A percentile compares a stretch with the other conserved stretches of the same genome.
Evolutionary conservation across 2,329 filamentous ascomycete species (phyloP).

Genomic region (Venturia pyrina): DNA sequence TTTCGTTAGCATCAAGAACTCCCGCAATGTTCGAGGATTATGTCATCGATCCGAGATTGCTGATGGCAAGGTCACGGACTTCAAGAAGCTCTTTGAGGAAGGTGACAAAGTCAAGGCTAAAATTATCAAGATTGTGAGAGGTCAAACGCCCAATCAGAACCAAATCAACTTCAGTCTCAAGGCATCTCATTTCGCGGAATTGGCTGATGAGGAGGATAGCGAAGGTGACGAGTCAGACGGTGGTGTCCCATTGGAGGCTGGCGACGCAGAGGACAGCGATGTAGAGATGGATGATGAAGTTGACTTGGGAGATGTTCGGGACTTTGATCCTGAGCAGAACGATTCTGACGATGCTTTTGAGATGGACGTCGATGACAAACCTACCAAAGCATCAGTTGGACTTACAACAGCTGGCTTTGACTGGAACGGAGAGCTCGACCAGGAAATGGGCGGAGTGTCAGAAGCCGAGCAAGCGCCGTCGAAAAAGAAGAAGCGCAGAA

Average conservation of each 20-base stretch:
- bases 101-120: slow-evolving; percentile 92
- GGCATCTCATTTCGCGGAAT: slow-evolving; percentile 73
- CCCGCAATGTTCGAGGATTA: slow-evolving; percentile 79
- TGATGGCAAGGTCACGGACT: slow-evolving; percentile 69
- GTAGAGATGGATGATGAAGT: slow-evolving; percentile 34
- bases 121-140: slow-evolving; percentile 63
- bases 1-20: slow-evolving; percentile 83
- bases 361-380: slow-evolving; percentile 30
- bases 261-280: slow-evolving; percentile 29
- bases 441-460: slow-evolving; percentile 43
- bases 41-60: slow-evolving; percentile 92
- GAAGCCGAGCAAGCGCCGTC: slow-evolving; percentile 41
- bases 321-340: slow-evolving; percentile 25
- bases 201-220: slow-evolving; percentile 39
- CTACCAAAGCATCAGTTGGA: slow-evolving; percentile 31
- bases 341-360: slow-evolving; percentile 35
- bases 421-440: slow-evolving; percentile 61
- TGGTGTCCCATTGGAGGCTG: slow-evolving; percentile 37
- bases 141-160: slow-evolving; percentile 44
- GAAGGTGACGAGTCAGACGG: slow-evolving; percentile 33
- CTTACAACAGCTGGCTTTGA: slow-evolving; percentile 72
- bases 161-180: slow-evolving; percentile 87
- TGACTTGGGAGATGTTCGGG: slow-evolving; percentile 37
- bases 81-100: slow-evolving; percentile 79
- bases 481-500: slow-evolving; percentile 67